phyloP scores from a whole-genome alignment of 305 asterid species.

The Solanum aculeatissimum region DNA sequence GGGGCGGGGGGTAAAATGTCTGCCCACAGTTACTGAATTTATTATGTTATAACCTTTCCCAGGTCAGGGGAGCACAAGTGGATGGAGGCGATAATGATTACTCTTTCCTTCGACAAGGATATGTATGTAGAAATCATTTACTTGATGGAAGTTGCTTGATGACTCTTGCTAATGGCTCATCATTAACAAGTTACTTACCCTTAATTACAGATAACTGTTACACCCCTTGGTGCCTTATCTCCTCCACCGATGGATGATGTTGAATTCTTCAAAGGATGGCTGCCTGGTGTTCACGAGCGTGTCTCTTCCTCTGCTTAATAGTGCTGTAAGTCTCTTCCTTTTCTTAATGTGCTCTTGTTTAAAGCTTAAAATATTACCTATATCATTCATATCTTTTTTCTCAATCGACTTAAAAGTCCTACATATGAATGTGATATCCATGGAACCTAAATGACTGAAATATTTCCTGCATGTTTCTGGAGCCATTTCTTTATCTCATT shows the following conservation, averaged over 20 bases:
- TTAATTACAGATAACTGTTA: conserved; percentile 55
- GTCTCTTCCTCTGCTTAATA: conserved; percentile 4
- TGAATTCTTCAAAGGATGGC: conserved; percentile 48
- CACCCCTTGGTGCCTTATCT: conserved; percentile 65
- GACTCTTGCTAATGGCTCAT: background rate
- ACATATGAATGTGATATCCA: background rate
- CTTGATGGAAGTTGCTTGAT: background rate
- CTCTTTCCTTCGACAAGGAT: conserved; percentile 63
- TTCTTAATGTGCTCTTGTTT: background rate
- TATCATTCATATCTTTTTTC: background rate
- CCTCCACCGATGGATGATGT: conserved; percentile 43
- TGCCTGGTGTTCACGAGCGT: conserved; percentile 27
- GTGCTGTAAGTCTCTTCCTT: background rate
- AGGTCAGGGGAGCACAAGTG: conserved; percentile 45
- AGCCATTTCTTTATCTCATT: background rate
- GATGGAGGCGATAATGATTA: conserved; percentile 63
- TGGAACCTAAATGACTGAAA: background rate
- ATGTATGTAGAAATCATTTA: conserved; percentile 27
- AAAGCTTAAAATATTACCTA: background rate
- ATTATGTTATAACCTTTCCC: background rate
- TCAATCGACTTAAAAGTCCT: background rate
- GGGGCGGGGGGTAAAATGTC: background rate
- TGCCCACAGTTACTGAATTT: background rate
- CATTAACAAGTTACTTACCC: background rate
- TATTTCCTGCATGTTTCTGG: background rate